Conservation (phyloP, 1,284 basidiomycete genomes). For the Naganishia sp. region DNA sequence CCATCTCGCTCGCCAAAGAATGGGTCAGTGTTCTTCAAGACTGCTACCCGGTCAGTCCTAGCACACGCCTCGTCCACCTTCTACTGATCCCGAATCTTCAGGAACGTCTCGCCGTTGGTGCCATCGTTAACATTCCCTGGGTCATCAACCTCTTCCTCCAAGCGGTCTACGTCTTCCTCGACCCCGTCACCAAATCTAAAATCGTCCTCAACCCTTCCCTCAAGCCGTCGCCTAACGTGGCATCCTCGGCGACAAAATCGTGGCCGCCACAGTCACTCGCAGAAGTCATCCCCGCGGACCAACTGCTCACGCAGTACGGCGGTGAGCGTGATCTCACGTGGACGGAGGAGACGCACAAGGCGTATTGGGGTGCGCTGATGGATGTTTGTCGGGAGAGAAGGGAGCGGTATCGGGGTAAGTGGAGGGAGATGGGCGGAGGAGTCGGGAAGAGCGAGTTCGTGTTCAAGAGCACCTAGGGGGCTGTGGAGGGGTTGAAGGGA, state of each 20-base stretch:
- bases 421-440: slow-evolving; percentile 29
- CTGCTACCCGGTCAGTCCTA: slow-evolving; percentile 31
- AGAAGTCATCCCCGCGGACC: slow-evolving; percentile 23
- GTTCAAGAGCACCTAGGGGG: slow-evolving; percentile 49
- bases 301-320: slow-evolving; percentile 28
- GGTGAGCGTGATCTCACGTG: slow-evolving; percentile 15
- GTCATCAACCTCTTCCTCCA: slow-evolving; percentile 45
- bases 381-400: slow-evolving; percentile 21
- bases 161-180: slow-evolving; percentile 50
- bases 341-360: slow-evolving; percentile 18
- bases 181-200: slow-evolving; percentile 37
- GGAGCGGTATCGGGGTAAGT: slow-evolving; percentile 13
- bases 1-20: slow-evolving; percentile 29
- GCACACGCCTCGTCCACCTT: slow-evolving; percentile 26
- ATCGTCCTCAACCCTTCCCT: slow-evolving; percentile 25
- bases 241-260: not conserved
- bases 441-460: slow-evolving; percentile 28
- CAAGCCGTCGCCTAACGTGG: not conserved
- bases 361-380: slow-evolving; percentile 29
- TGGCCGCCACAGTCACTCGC: slow-evolving; percentile 13
- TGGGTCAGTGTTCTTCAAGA: slow-evolving; percentile 31
- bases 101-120: slow-evolving; percentile 41
- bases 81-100: slow-evolving; percentile 42
- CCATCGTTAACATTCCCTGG: slow-evolving; percentile 47
- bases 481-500: not conserved